Evolutionary conservation across 1,284 basidiomycete genomes (phyloP).

Genomic region (Moesziomyces aphidis): DNA sequence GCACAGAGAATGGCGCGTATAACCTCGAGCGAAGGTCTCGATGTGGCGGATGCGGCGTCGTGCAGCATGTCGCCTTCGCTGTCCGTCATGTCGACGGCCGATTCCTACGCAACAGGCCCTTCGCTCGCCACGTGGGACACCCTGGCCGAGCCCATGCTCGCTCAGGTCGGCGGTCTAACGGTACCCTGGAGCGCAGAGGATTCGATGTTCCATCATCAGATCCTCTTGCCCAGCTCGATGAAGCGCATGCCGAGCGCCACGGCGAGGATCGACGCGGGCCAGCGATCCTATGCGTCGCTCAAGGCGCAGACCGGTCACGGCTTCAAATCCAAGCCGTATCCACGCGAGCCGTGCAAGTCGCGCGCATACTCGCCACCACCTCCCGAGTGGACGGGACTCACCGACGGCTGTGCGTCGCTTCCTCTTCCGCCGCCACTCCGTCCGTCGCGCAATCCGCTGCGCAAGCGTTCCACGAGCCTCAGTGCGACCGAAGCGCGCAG

Average conservation of each 20-base stretch:
- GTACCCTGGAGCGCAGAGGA: not conserved
- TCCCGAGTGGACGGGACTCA: constrained; percentile 11
- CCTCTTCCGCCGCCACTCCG: constrained; percentile 26
- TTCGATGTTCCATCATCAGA: not conserved
- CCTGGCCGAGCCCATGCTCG: not conserved
- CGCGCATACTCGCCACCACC: not conserved
- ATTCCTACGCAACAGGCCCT: not conserved
- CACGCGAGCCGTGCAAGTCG: not conserved
- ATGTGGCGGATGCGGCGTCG: not conserved
- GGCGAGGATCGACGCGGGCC: not conserved
- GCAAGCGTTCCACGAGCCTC: constrained; percentile 29
- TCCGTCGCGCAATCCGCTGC: constrained; percentile 24
- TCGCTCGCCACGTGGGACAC: not conserved
- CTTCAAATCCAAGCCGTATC: not conserved
- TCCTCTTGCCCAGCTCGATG: constrained; percentile 34
- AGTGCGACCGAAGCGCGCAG: not conserved
- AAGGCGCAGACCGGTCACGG: constrained; percentile 21
- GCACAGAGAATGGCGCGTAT: not conserved
- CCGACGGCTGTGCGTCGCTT: constrained; percentile 2
- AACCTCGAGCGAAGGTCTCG: not conserved
- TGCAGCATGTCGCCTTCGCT: constrained; percentile 12
- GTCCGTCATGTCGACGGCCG: constrained; percentile 13
- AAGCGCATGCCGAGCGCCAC: not conserved
- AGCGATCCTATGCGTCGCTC: not conserved
- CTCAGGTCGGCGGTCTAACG: not conserved